Base-by-base conservation (phyloP, 1,139 yeast genomes). In the Magnusiomyces tetraspermus region DNA sequence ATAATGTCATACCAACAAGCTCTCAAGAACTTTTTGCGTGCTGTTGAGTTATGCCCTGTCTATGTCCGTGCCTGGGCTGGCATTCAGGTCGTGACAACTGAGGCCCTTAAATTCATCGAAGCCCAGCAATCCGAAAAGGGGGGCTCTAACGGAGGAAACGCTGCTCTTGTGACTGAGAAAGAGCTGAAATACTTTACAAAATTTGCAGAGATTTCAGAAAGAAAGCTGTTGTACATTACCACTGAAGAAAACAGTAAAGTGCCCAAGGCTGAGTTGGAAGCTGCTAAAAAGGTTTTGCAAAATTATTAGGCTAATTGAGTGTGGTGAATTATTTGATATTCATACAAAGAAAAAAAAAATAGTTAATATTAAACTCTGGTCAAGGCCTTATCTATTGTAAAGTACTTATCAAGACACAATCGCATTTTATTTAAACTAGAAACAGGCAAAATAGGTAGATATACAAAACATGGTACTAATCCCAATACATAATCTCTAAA, bases 1-100 rank as follows among this genome's bases (percentile, higher is more conserved):
- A 19, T 54, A 1, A 46, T 48, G 2, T 30, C 51, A 45, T 55
- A 76, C 56, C 69, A 62, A 51, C 69, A 69, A 45, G 69, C 76
- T 1, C 66, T 83, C 46, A 75, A 82, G 61, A 76, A 80, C 61
- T 85, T 79, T 60, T 70, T 83, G 53, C 76, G 94, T 57, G 70
- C 89, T 13, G 80, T 86, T 15, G 97, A 90, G 68, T 71, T 90
- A 48, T 83, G 87, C 60, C 85, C 84, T 44, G 73, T 74, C 45
- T 84, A 79, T 65, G 68, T 78, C 19, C 76, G 86, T 58, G 85
- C 87, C 23, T 89, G 96, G 96, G 70, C 81, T 53, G 95, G 95
- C 0, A 71, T 88, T 2, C 74, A 73, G 50, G 66, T 76, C 2
- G 68, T 79, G 1, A 56, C 75, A 8, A 58, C 60, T 23, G 67